Evolutionary conservation across 2,329 filamentous ascomycete species (phyloP).

Genomic region (Fusarium lateritium): DNA sequence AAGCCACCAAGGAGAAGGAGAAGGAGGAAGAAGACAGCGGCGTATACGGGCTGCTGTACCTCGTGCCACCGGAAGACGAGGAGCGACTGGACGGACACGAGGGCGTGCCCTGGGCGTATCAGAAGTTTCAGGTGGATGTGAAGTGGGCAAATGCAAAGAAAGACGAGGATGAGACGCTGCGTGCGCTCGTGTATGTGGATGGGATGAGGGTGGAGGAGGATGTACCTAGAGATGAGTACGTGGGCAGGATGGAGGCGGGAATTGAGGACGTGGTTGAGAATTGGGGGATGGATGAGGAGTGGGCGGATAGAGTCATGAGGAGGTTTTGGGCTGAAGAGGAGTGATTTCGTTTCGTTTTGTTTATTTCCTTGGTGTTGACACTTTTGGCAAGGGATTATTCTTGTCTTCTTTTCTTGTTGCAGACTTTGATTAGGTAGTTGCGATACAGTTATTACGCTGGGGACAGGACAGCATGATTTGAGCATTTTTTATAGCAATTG

Average conservation of each 20-base stretch:
- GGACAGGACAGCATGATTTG: background rate
- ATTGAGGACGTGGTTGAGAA: conserved; percentile 70
- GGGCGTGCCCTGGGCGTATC: conserved; percentile 74
- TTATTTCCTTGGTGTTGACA: background rate
- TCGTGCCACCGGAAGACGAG: conserved; percentile 66
- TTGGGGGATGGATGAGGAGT: conserved; percentile 68
- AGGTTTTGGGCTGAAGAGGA: conserved; percentile 54
- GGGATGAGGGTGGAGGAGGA: conserved; percentile 55
- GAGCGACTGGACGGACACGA: conserved; percentile 68
- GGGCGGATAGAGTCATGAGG: conserved; percentile 69
- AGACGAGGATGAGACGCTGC: conserved; percentile 45
- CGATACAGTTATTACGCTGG: background rate
- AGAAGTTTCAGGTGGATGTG: conserved; percentile 62
- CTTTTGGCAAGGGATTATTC: background rate
- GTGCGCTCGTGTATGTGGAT: conserved; percentile 74
- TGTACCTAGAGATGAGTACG: conserved; percentile 69
- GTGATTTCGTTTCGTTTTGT: background rate
- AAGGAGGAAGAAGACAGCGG: conserved; percentile 50
- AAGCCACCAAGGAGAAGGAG: too few species aligned
- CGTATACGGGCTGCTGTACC: conserved; percentile 72
- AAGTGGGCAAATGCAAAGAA: conserved; percentile 47
- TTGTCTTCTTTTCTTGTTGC: background rate
- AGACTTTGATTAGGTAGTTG: background rate
- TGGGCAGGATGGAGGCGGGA: conserved; percentile 74
- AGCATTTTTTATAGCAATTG: background rate